Base-by-base conservation (phyloP, 306 rosid species). In the Malus asiatica region DNA sequence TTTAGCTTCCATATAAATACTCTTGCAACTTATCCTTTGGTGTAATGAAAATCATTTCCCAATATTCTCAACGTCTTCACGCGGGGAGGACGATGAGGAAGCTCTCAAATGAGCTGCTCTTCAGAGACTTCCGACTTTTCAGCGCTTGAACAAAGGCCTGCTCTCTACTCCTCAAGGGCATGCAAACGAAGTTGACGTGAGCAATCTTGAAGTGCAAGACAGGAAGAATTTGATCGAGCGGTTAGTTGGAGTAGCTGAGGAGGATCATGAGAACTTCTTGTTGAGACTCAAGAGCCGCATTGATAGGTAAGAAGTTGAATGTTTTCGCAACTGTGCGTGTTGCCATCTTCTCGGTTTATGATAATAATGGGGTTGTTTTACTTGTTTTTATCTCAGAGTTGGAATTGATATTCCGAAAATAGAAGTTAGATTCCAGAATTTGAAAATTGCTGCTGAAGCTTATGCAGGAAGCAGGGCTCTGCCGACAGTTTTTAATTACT, bases 51-150 rank as follows among this genome's bases (percentile, higher is more conserved):
- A 23, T 23, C 23, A 23, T 23, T 23, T 23, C 23, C 23, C 23
- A 23, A 23, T 23, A 23, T 23, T 23, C 25, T 79, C 91, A 1
- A 78, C 74, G 51, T 86, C 96, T 19, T 75, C 73, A 2, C 38
- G 19, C 0, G 75, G 78, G 18, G 92, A 85, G 33, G 84, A 85
- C 2, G 96, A 90, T 72, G 97, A 89, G 81, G 89, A 78, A 62
- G 90, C 89, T 83, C 89, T 93, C 5, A 87, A 82, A 76, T 89
- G 97, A 97, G 89, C 90, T 62, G 88, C 89, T 1, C 78, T 93
- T 6, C 88, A 93, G 76, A 89, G 72, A 78, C 93, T 93, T 32
- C 98, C 97, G 5, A 91, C 97, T 6, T 89, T 85, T 80, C 73
- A 71, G 52, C 98, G 97, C 59, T 25, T 93, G 44, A 89, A 83